Evolutionary conservation across 75 land plant species (phyloP).

Genomic region (Cupressus sempervirens): DNA sequence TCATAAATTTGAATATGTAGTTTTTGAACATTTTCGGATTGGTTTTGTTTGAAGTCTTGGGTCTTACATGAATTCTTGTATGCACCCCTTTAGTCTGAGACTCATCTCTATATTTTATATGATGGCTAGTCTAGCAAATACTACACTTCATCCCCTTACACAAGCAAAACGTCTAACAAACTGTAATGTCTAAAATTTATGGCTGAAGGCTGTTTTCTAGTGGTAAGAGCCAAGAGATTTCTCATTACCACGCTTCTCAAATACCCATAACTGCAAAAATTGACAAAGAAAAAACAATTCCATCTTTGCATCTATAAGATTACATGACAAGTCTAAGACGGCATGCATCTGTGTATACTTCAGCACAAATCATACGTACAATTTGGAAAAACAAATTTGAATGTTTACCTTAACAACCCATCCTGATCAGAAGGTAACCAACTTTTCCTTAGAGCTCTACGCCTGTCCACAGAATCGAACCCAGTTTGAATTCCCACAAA

Average conservation of each 20-base stretch:
- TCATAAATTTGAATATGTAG: too few species aligned
- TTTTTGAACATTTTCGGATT: too few species aligned
- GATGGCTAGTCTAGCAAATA: background rate
- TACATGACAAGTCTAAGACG: background rate
- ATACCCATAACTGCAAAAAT: background rate
- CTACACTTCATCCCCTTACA: too few species aligned
- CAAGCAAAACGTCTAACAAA: too few species aligned
- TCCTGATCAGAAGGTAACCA: conserved; percentile 88
- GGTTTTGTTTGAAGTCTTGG: too few species aligned
- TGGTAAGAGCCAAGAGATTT: too few species aligned
- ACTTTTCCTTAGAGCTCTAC: conserved; percentile 71
- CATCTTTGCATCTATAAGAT: background rate
- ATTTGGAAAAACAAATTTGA: background rate
- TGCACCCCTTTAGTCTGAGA: background rate
- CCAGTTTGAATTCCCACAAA: conserved; percentile 98
- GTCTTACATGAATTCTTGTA: background rate
- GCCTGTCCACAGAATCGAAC: conserved; percentile 66
- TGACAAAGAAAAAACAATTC: background rate
- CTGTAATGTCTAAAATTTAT: too few species aligned
- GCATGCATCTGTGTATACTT: background rate
- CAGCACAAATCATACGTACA: background rate
- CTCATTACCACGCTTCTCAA: background rate
- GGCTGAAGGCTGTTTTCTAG: too few species aligned
- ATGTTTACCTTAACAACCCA: conserved; percentile 60
- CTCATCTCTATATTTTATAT: background rate